Evolutionary conservation across 805 yeast genomes (phyloP).

Genomic region (Debaryomyces tyrocola): DNA sequence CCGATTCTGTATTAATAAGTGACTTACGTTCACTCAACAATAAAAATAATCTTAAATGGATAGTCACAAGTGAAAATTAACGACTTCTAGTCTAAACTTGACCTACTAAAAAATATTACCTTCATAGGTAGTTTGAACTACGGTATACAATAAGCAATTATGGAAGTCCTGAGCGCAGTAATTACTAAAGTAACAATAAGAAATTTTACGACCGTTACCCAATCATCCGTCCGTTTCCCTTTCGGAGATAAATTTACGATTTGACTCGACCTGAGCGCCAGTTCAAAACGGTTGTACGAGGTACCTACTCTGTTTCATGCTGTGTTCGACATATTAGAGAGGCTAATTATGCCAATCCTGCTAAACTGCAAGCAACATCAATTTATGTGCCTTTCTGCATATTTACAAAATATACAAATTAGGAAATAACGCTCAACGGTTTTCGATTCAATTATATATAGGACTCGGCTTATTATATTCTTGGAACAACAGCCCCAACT

Average conservation of each 20-base stretch:
- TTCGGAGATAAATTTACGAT: no score
- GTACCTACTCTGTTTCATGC: no score
- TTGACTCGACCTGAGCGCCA: no score
- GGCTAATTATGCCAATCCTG: no score
- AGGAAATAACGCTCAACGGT: not conserved
- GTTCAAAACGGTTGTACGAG: no score
- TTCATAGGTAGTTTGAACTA: not conserved
- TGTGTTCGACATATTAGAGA: no score
- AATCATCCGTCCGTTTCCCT: no score
- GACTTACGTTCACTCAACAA: not conserved
- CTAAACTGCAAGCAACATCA: not conserved
- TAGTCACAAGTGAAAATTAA: not conserved
- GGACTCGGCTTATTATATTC: not conserved
- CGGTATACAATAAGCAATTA: not conserved
- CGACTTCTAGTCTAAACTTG: not conserved
- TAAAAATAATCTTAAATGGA: not conserved
- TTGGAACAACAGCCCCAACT: no score
- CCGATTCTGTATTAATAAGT: no score
- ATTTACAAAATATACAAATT: not conserved
- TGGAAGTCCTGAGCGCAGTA: not conserved
- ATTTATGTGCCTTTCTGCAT: not conserved
- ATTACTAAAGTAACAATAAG: no score
- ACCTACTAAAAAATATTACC: not conserved
- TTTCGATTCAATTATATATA: not conserved
- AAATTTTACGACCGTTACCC: no score